These are phyloP conservation scores for Blastocystis hominis DNA, from an alignment of 352 stramenopile genomes.

Conservation along the genomic window DNA sequence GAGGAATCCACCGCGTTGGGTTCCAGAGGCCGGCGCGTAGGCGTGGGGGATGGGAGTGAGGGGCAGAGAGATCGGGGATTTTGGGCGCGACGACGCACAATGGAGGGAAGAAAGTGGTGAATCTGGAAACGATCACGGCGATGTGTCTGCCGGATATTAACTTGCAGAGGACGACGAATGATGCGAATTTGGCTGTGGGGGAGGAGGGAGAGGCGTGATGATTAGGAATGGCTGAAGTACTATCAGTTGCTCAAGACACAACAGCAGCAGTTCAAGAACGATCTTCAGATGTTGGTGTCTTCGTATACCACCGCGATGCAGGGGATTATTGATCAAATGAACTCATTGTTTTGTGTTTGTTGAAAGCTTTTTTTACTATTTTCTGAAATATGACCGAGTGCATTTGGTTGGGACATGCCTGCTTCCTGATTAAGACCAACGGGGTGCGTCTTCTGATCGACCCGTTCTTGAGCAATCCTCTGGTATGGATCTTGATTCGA, in stretches of 20 bases:
- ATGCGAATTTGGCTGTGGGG: neutral
- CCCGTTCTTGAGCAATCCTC: constrained; percentile 35
- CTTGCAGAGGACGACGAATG: neutral
- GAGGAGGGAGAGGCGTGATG: neutral
- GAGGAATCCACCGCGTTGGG: neutral
- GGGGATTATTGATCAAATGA: neutral
- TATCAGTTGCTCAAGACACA: neutral
- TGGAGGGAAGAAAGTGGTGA: neutral
- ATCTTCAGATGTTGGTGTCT: neutral
- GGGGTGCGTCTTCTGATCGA: constrained; percentile 7
- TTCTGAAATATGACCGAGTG: neutral
- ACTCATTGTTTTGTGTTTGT: neutral
- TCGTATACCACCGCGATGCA: neutral
- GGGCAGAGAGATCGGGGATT: neutral
- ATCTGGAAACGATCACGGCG: neutral
- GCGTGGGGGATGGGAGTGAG: neutral
- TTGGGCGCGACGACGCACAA: neutral
- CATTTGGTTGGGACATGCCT: constrained; percentile 55
- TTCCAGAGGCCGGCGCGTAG: neutral
- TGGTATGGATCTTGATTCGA: neutral
- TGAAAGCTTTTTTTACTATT: neutral
- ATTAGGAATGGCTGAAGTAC: constrained; percentile 7
- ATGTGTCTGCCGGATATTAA: constrained; percentile 6
- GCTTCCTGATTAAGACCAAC: constrained; percentile 53
- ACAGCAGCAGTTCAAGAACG: neutral